Percentiles rank a stretch among this genome's conserved stretches.
Evolutionary conservation across 371 early-diverging fungal species (phyloP).

Genomic region (Apophysomyces variabilis): DNA sequence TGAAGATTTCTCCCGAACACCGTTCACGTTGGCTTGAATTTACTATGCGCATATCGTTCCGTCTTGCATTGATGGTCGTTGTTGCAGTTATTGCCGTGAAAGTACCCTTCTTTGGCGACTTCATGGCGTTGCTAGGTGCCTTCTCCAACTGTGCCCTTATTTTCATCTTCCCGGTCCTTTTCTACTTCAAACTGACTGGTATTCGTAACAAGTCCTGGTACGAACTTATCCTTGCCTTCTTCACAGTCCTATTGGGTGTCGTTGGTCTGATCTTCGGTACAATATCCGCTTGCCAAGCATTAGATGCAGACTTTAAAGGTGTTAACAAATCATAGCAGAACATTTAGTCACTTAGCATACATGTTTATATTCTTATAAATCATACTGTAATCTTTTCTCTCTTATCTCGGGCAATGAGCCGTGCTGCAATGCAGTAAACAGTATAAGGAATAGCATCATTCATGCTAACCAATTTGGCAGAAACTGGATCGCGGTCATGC

Average conservation of each 20-base stretch:
- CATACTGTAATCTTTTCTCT: constrained; percentile 54
- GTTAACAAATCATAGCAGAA: neutral
- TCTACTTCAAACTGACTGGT: constrained; percentile 67
- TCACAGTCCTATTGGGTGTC: constrained; percentile 59
- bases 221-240: constrained; percentile 50
- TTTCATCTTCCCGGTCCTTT: constrained; percentile 72
- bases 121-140: constrained; percentile 76
- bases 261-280: constrained; percentile 70
- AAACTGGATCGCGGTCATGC: no score
- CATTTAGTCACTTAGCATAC: neutral
- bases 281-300: constrained; percentile 53
- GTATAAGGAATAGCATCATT: no score
- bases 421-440: no score
- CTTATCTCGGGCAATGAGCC: constrained; percentile 55
- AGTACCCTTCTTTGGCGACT: constrained; percentile 74
- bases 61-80: constrained; percentile 48
- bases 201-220: constrained; percentile 36
- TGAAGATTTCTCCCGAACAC: constrained; percentile 39
- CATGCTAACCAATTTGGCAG: no score
- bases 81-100: constrained; percentile 55
- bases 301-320: constrained; percentile 45
- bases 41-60: constrained; percentile 46
- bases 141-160: constrained; percentile 68
- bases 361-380: no score
- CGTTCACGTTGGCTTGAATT: constrained; percentile 39